phyloP scores from a whole-genome alignment of 306 rosid species.

The Citrullus mucosospermus region DNA sequence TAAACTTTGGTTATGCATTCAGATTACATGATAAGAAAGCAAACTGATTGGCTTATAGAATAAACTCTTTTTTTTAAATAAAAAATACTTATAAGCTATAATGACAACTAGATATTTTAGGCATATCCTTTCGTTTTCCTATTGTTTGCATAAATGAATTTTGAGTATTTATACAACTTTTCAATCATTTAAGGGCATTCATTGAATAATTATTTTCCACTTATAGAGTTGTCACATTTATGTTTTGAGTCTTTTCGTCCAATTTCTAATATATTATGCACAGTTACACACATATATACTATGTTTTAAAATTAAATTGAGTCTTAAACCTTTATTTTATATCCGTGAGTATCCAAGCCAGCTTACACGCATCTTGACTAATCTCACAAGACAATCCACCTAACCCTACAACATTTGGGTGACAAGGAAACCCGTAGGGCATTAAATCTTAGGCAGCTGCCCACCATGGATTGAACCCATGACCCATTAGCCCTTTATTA shows the following conservation, averaged over 20 bases:
- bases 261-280: background rate
- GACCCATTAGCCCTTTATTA: no score
- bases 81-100: background rate
- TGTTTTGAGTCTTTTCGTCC: background rate
- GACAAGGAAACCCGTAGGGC: no score
- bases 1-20: background rate
- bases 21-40: background rate
- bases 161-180: background rate
- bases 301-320: background rate
- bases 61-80: background rate
- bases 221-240: background rate
- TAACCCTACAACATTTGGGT: no score
- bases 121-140: background rate
- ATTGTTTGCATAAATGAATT: background rate
- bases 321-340: background rate
- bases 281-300: background rate
- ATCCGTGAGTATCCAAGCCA: no score
- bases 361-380: no score
- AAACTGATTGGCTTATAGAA: background rate
- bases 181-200: background rate
- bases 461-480: no score
- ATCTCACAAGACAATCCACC: no score
- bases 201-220: background rate
- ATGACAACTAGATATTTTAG: background rate
- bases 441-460: no score